phyloP scores from a whole-genome alignment of 352 stramenopile genomes.

The Pythium plurisporium region DNA sequence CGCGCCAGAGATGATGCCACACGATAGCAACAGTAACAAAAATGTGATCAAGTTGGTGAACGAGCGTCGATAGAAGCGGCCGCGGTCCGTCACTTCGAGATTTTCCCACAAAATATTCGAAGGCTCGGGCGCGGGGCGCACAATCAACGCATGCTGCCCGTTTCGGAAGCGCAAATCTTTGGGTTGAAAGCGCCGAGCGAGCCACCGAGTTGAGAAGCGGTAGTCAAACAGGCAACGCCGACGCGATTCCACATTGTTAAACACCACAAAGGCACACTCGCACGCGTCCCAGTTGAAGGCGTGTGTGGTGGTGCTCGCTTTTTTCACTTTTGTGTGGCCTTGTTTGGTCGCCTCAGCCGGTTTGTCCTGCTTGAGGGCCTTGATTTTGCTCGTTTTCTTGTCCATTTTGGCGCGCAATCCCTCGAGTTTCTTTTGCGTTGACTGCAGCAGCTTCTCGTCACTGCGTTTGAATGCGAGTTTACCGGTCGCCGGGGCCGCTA shows the following conservation, averaged over 20 bases:
- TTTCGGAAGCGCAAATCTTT: conserved; percentile 56
- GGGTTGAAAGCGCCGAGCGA: conserved; percentile 48
- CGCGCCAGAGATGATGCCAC: conserved; percentile 67
- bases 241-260: conserved; percentile 81
- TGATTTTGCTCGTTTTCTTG: conserved; percentile 54
- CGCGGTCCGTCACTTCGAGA: conserved; percentile 58
- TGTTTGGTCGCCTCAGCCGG: too few species aligned
- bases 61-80: conserved; percentile 53
- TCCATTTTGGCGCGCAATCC: conserved; percentile 27
- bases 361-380: conserved; percentile 38
- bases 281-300: conserved; percentile 59
- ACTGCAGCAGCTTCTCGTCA: conserved; percentile 20
- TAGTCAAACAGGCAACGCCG: conserved; percentile 79
- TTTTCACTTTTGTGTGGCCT: too few species aligned
- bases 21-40: conserved; percentile 64
- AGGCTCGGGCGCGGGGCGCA: conserved; percentile 60
- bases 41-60: conserved; percentile 74
- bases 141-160: conserved; percentile 37
- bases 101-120: conserved; percentile 89
- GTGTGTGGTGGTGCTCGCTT: conserved; percentile 12
- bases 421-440: conserved; percentile 15
- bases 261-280: conserved; percentile 84
- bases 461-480: conserved; percentile 13
- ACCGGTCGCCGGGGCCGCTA: not conserved
- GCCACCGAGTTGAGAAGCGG: conserved; percentile 36